Base-by-base conservation (phyloP, 169 alveolate genomes). In the Sarcocystis neurona region DNA sequence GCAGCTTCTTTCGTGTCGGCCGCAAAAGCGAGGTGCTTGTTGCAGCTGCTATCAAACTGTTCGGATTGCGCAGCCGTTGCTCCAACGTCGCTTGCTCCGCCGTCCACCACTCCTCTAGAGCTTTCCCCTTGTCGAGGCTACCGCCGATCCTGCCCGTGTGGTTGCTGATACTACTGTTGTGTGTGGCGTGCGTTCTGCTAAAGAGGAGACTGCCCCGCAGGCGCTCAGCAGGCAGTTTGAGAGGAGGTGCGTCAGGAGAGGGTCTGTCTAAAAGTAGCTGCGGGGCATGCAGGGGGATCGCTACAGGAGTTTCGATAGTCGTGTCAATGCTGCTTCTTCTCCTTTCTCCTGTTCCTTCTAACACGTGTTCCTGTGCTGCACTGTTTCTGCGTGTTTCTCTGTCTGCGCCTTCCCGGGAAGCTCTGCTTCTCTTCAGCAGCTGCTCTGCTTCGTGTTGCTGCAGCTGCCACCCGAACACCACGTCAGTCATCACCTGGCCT, bases 21-120 rank as follows among this genome's bases (percentile, higher is more conserved):
- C 34, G 89, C 70, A 84, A 84, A 18, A 60, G 41, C 41, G 46
- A 15, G 20, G 46, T 37, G 41, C 88, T 66, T 43, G 63, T 32
- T n/a, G 72, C 89, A 8, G 89, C 84, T 0, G 78, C 89, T 15
- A 75, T 72, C 20, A 44, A n/a, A 3, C 74, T 32, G 37, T 84
- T 75, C 34, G 89, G 89, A 6, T 53, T 37, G 34, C 56, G 70
- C 48, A 84, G 82, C 89, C 75, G 66, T 72, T 84, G 84, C 84
- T 84, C 82, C 89, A 84, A 34, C 12, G 58, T 72, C 8, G 53
- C 32, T 23, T 39, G 4, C 39, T 72, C 82, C 32, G 56, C 74
- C 84, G 39, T 46, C 50, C 63, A 8, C 89, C 44, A n/a, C 56
- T 77, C 0, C 46, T 32, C 56, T 34, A 2, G 58, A 53, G 41